Percentiles rank a stretch among this genome's conserved stretches.
Evolutionary conservation across 2,329 filamentous ascomycete species (phyloP).

Genomic region (Penicillium sp.): DNA sequence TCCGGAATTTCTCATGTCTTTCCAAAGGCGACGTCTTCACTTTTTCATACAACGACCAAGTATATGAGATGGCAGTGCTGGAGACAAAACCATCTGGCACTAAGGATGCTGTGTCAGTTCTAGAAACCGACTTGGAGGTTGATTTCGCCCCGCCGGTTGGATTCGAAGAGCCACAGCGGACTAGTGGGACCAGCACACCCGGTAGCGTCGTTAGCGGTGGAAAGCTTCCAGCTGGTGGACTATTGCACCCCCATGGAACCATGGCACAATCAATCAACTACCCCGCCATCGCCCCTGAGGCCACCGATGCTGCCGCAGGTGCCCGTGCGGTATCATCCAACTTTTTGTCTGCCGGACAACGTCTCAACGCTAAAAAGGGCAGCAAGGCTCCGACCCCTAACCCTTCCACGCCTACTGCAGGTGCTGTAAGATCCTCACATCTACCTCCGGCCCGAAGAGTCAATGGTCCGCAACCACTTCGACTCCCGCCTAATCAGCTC

Average conservation of each 20-base stretch:
- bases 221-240: constrained; percentile 64
- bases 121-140: constrained; percentile 94
- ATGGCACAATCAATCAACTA: constrained; percentile 99
- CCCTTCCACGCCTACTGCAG: constrained; percentile 67
- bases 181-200: constrained; percentile 83
- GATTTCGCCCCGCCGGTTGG: constrained; percentile 93
- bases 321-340: constrained; percentile 67
- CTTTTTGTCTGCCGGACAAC: constrained; percentile 77
- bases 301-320: constrained; percentile 61
- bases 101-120: constrained; percentile 82
- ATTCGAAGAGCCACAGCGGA: constrained; percentile 80
- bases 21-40: constrained; percentile 94
- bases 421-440: constrained; percentile 48
- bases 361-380: constrained; percentile 76
- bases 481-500: constrained; percentile 81
- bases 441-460: constrained; percentile 49
- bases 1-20: constrained; percentile 90
- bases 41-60: constrained; percentile 92
- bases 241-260: constrained; percentile 78
- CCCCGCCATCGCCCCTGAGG: constrained; percentile 76
- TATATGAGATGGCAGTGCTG: constrained; percentile 88
- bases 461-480: constrained; percentile 81
- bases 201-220: constrained; percentile 63
- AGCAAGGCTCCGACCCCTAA: constrained; percentile 72
- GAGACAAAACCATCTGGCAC: constrained; percentile 85